These are phyloP conservation scores for Fereydounia khargensis DNA, from an alignment of 1,284 basidiomycete genomes.

Conservation along the genomic window DNA sequence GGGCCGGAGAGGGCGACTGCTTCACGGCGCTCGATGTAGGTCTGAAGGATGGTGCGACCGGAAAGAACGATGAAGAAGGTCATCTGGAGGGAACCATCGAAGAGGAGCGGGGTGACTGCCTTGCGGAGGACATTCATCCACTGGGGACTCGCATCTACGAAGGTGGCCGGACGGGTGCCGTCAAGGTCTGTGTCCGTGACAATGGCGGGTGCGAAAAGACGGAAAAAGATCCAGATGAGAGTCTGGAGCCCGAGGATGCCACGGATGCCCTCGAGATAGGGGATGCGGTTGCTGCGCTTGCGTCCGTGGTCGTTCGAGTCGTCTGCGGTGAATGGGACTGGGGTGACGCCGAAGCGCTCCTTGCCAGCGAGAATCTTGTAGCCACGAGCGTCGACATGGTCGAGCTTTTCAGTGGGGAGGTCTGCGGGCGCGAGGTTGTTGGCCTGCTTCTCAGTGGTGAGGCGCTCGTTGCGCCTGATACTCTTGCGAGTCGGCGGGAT, in stretches of 20 bases:
- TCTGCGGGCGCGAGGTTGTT: slow-evolving; percentile 4
- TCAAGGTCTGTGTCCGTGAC: slow-evolving; percentile 29
- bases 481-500: slow-evolving; percentile 31
- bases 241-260: slow-evolving; percentile 38
- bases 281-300: slow-evolving; percentile 3
- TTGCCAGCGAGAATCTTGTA: slow-evolving; percentile 15
- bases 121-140: slow-evolving; percentile 41
- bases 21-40: slow-evolving; percentile 33
- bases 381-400: slow-evolving; percentile 5
- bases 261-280: slow-evolving; percentile 31
- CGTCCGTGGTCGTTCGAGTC: slow-evolving; percentile 23
- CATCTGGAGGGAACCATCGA: slow-evolving; percentile 35
- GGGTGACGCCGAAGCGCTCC: slow-evolving; percentile 19
- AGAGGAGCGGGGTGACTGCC: slow-evolving; percentile 30
- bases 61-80: slow-evolving; percentile 38
- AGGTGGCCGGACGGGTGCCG: slow-evolving; percentile 28
- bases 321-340: slow-evolving; percentile 8
- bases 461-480: slow-evolving; percentile 6
- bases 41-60: slow-evolving; percentile 27
- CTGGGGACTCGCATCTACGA: slow-evolving; percentile 4
- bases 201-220: slow-evolving; percentile 42
- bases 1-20: slow-evolving; percentile 28
- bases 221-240: slow-evolving; percentile 43
- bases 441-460: neutral
- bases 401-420: slow-evolving; percentile 1